Percentiles rank a stretch among this genome's conserved stretches.
Conservation (phyloP, 2,329 filamentous ascomycete genomes). For the Proliferodiscus dingleyae region DNA sequence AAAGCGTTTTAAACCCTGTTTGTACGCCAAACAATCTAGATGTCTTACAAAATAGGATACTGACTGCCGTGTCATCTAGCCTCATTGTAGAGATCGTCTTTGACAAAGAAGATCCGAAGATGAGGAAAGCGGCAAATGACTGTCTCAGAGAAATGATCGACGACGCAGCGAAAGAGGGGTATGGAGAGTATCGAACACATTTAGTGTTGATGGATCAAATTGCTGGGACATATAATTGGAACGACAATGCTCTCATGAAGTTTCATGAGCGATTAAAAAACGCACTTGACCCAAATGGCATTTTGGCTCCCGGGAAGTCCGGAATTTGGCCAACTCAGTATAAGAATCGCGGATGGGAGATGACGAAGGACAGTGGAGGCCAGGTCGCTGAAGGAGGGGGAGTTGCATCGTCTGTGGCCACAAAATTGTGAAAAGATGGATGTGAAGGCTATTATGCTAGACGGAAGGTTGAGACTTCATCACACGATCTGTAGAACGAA, state of each 20-base stretch:
- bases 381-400: constrained; percentile 4
- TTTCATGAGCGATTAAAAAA: constrained; percentile 43
- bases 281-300: constrained; percentile 43
- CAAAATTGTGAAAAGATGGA: constrained; percentile 8
- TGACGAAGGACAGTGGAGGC: constrained; percentile 6
- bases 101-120: constrained; percentile 36
- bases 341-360: constrained; percentile 4
- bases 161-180: constrained; percentile 37
- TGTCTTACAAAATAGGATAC: too few relatives aligned
- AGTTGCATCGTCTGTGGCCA: background rate
- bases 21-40: too few relatives aligned
- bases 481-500: too few relatives aligned
- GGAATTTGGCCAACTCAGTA: constrained; percentile 27
- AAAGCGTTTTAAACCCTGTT: too few relatives aligned
- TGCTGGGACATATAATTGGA: constrained; percentile 39
- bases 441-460: too few relatives aligned
- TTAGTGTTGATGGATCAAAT: constrained; percentile 41
- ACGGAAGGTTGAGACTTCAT: background rate
- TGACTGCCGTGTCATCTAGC: constrained; percentile 36
- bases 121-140: constrained; percentile 32
- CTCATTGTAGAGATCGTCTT: constrained; percentile 52
- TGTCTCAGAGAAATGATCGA: constrained; percentile 38
- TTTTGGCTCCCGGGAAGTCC: constrained; percentile 42
- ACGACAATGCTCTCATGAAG: constrained; percentile 36
- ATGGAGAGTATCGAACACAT: constrained; percentile 43